Conservation (phyloP, 2,329 filamentous ascomycete species). For the Penicillium paneum region DNA sequence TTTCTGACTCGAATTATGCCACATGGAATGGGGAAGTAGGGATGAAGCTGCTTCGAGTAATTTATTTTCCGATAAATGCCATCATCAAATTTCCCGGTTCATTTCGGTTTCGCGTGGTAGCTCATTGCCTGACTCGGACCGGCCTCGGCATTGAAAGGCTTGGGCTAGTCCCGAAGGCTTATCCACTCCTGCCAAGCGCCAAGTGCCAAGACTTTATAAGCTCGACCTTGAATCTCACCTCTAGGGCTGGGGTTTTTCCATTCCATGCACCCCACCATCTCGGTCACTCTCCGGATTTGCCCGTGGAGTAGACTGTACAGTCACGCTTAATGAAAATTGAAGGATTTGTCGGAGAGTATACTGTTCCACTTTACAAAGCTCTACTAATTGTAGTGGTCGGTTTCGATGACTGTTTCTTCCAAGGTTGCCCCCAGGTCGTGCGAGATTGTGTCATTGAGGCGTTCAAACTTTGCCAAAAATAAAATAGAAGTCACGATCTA, state of each 20-base stretch:
- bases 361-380: too few relatives aligned
- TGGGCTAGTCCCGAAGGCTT: background rate
- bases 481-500: background rate
- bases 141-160: slow-evolving; percentile 1
- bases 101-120: background rate
- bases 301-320: background rate
- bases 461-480: background rate
- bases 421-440: background rate
- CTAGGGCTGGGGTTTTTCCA: background rate
- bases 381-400: too few relatives aligned
- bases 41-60: background rate
- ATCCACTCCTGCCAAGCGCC: background rate
- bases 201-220: background rate
- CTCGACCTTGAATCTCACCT: background rate
- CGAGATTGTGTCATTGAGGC: background rate
- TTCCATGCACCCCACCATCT: background rate
- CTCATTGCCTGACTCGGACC: background rate
- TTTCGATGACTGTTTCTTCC: background rate
- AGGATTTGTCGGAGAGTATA: too few relatives aligned
- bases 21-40: too few relatives aligned
- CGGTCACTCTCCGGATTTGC: background rate
- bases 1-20: background rate
- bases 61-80: background rate
- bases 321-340: too few relatives aligned
- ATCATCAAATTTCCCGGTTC: background rate